Base-by-base conservation (phyloP, 2,329 filamentous ascomycete genomes). In the Colletotrichum tropicicola region DNA sequence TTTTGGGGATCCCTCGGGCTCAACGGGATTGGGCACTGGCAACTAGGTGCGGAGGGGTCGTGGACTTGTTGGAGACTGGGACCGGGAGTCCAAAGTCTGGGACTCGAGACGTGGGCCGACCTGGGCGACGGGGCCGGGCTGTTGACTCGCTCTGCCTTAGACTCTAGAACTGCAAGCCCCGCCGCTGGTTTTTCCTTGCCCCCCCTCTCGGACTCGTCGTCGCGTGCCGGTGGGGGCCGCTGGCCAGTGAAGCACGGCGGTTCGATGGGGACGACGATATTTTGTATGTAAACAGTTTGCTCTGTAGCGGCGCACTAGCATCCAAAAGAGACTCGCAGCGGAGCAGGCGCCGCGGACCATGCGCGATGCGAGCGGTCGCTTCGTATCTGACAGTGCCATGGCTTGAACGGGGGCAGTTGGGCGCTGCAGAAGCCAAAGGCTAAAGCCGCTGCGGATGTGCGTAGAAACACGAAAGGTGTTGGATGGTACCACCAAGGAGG, bases 71-170 rank as follows among this genome's bases (percentile, higher is more conserved):
- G 41, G 27, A 37, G 28, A 35, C 39, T 32, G 35, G 37, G 56
- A 54, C 43, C 35, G 5, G 37, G 41, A 45, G 51, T 30, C 35
- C 35, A 17, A 17, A 41, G 41, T 45, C 37, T 55, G 39, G 52
- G 25, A 45, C 39, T 45, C 52, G 52, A 25, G 44, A 56, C 58
- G 43, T 61, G 47, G 56, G 39, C 52, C 56, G 56, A 45, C 56
- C 47, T 57, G 59, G 53, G 44, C 45, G 27, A 47, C 43, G 32
- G 56, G 55, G 49, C 61, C 37, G 35, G 61, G 57, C 57, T 55
- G 49, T 65, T 65, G 61, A 65, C 61, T 65, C 61, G 61, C 61
- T 65, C 61, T 48, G 55, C 59, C 52, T 45, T 49, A 65, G 61
- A 61, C 43, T n/a, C 56, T 41, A 30, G 17, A 35, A 35, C 32